A percentile compares a stretch with the other conserved stretches of the same genome.
Conservation (phyloP, 768 basidiomycete genomes). For the Agaricus blazei region DNA sequence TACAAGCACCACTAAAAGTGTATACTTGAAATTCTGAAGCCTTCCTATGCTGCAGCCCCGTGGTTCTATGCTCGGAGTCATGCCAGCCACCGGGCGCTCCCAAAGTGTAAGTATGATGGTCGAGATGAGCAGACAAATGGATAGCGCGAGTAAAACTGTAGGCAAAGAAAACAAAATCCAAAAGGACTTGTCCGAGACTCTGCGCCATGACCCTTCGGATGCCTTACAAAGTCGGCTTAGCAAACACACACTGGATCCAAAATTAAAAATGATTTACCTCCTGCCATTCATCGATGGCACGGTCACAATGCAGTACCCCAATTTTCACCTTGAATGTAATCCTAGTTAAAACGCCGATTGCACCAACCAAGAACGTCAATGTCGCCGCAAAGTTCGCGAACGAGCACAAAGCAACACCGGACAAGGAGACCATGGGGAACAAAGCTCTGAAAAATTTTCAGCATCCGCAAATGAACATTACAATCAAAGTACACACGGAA, state of each 20-base stretch:
- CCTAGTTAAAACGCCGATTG: background rate
- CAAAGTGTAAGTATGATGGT: background rate
- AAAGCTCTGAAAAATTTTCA: too few species aligned
- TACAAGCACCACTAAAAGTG: background rate
- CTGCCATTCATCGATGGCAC: background rate
- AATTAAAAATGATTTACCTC: too few species aligned
- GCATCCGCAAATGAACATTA: too few species aligned
- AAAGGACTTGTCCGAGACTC: background rate
- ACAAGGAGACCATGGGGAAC: background rate
- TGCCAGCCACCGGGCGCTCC: background rate
- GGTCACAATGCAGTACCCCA: background rate
- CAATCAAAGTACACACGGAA: too few species aligned
- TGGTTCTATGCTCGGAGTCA: too few species aligned
- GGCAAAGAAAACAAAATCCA: background rate
- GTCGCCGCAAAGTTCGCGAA: background rate
- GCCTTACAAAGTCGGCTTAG: too few species aligned
- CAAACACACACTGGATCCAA: too few species aligned
- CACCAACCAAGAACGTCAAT: background rate
- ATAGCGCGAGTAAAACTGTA: background rate
- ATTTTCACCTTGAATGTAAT: background rate
- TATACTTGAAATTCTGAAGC: background rate
- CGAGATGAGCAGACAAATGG: background rate
- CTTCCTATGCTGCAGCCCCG: background rate
- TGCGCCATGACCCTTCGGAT: background rate
- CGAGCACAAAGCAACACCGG: background rate